Base-by-base conservation (phyloP, 2,329 filamentous ascomycete genomes). In the Biscogniauxia mediterranea region DNA sequence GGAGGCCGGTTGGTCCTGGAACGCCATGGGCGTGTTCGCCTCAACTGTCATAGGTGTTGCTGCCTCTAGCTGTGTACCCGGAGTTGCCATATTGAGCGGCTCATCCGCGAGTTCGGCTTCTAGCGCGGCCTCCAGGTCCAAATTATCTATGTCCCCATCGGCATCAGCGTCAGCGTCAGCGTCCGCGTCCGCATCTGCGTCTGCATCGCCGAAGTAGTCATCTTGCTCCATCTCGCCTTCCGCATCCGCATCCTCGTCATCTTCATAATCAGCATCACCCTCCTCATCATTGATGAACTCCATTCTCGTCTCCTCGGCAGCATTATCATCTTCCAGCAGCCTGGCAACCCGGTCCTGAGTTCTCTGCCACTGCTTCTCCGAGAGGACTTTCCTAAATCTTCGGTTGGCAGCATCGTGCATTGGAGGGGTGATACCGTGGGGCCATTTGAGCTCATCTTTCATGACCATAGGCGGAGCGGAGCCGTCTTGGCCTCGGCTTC, bases 381-480 rank as follows among this genome's bases (percentile, higher is more conserved):
- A 92, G 57, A 94, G 85, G 2, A 92, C 88, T 72, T 93, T 93
- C 61, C 92, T 86, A 76, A 96, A 96, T 32, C 93, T 85, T 26
- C 91, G 86, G 73, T 92, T 92, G 52, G 91, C 83, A 52, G 90
- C 92, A 79, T 91, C 92, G 72, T 92, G 90, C 88, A 96, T 91
- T 0, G 93, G 93, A 5, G 93, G 92, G 1, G 92, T 95, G 20
- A 97, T 80, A 32, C 93, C 93, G 75, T 96, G 93, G 0, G 92
- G 90, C 81, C 91, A 96, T 71, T 87, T 89, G 69, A 89, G 88
- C 5, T 77, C 88, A 74, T 76, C 80, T 68, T 92, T 73, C 21
- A 58, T 85, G 56, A 96, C 83, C 69, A 92, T 89, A 57, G 81
- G 76, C 1, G 93, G 15, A 96, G 79, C n/a, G 88, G 83, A 57